Conservation (phyloP, 2,329 filamentous ascomycete species). For the Pezicula carpinea region DNA sequence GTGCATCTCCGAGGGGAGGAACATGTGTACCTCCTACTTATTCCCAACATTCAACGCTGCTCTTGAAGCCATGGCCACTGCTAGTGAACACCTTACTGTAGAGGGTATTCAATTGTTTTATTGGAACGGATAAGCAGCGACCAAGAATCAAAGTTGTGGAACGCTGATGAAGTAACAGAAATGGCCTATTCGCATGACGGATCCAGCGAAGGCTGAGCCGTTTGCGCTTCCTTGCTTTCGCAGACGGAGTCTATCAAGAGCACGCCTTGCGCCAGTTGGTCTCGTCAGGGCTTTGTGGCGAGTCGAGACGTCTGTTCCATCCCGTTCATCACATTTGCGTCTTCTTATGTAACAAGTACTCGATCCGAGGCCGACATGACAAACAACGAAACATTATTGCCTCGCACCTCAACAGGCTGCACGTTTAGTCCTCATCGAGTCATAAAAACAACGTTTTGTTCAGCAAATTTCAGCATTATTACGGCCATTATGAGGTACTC, state of each 20-base stretch:
- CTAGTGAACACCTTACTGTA: no score
- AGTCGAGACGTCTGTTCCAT: neutral
- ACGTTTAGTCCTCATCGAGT: conserved; percentile 3
- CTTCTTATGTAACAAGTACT: neutral
- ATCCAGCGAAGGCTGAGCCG: no score
- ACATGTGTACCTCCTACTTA: neutral
- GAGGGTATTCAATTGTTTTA: neutral
- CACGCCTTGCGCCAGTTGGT: neutral
- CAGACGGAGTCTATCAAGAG: neutral
- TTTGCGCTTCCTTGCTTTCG: neutral
- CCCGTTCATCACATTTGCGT: neutral
- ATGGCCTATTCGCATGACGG: neutral
- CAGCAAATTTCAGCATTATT: no score
- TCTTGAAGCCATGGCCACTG: no score
- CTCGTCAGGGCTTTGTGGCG: neutral
- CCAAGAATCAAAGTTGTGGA: neutral
- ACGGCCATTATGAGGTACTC: no score
- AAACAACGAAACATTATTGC: no score
- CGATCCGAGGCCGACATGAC: neutral
- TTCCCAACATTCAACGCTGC: no score
- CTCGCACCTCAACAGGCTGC: no score
- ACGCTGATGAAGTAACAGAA: neutral
- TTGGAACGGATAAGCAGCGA: neutral
- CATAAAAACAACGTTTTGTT: neutral
- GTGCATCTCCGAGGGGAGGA: neutral